Evolutionary conservation across 768 basidiomycete genomes (phyloP), one percentile per base, ranked within the genome.

Genomic region (Psilocybe cubensis): DNA sequence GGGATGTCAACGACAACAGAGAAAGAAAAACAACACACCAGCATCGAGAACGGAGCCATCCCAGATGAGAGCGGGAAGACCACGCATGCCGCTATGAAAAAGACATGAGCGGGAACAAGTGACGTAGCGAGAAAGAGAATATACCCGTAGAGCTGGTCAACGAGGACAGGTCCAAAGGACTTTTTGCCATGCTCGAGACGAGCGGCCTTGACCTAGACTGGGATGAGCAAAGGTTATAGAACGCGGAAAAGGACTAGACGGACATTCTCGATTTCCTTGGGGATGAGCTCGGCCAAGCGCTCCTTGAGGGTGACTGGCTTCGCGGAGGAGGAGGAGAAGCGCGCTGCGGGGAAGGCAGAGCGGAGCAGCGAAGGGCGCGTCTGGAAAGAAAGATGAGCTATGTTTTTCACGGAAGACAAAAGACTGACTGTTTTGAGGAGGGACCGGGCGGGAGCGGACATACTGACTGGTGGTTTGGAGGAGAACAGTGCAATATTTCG

Each of bases 21-120:
- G 45, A 43, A 8, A 24, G 5, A 17, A 55, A 35, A 44, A 20
- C 20, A 59, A 73, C 84, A 56, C 52, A 89, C 92, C 89, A 52
- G 96, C 85, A 71, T 98, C 96, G 61, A 98, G 87, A 58, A 98
- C 96, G 54, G 96, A 98, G 59, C 92, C 96, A 63, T 98, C 96
- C 96, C 96, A 98, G 66, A 98, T 94, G 64, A 98, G 86, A 52
- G 94, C 95, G 63, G 96, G 92, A 46, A 93, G 83, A 60, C 92
- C 90, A 60, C 91, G 81, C 91, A 94, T 92, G 52, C 92, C 92
- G 64, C 91, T 94, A 59, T 1, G 63, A 7, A 8, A 20, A 43
- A 24, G 56, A 51, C 57, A 45, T 43, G 62, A 54, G 50, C 45
- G 24, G n/a, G 55, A 44, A 24, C 5, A 48, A 31, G 23, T 3